Evolutionary conservation across 352 stramenopile species (phyloP).

Genomic region (Phytophthora citricola): DNA sequence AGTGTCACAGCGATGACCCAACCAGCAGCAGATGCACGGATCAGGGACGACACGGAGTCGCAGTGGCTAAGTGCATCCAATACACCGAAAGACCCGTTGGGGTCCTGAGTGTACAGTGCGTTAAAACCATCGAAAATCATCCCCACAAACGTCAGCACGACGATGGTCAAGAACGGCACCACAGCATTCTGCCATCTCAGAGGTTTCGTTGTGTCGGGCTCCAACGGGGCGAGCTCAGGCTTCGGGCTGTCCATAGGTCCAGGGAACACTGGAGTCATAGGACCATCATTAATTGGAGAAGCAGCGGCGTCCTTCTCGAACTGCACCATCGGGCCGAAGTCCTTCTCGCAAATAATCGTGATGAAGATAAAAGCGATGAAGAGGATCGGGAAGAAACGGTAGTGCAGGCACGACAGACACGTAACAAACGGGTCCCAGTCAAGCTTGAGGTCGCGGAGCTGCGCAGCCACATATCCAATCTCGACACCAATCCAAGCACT

Average conservation of each 20-base stretch:
- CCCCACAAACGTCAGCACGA: conserved; percentile 83
- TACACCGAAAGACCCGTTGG: conserved; percentile 56
- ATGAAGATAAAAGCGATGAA: conserved; percentile 93
- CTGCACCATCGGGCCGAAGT: conserved; percentile 89
- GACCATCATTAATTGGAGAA: conserved; percentile 68
- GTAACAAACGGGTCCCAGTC: conserved; percentile 91
- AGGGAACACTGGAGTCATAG: conserved; percentile 65
- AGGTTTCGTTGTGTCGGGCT: conserved; percentile 76
- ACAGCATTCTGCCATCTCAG: conserved; percentile 88
- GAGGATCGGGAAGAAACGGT: conserved; percentile 89
- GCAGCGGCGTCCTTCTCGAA: conserved; percentile 84
- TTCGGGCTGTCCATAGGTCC: conserved; percentile 75
- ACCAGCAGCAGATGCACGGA: conserved; percentile 76
- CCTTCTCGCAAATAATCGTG: conserved; percentile 88
- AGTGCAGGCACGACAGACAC: conserved; percentile 84
- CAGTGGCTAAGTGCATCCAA: conserved; percentile 82
- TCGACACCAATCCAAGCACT: conserved; percentile 92
- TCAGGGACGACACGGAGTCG: conserved; percentile 79
- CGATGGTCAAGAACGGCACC: conserved; percentile 83
- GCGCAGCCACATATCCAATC: conserved; percentile 87
- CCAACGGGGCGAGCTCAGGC: conserved; percentile 69
- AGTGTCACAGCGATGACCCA: conserved; percentile 79
- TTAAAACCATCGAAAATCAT: conserved; percentile 89
- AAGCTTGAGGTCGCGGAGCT: conserved; percentile 75
- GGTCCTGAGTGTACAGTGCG: conserved; percentile 51